phyloP scores from a whole-genome alignment of 2,329 filamentous ascomycete species.

The Xylariaceae sp. region DNA sequence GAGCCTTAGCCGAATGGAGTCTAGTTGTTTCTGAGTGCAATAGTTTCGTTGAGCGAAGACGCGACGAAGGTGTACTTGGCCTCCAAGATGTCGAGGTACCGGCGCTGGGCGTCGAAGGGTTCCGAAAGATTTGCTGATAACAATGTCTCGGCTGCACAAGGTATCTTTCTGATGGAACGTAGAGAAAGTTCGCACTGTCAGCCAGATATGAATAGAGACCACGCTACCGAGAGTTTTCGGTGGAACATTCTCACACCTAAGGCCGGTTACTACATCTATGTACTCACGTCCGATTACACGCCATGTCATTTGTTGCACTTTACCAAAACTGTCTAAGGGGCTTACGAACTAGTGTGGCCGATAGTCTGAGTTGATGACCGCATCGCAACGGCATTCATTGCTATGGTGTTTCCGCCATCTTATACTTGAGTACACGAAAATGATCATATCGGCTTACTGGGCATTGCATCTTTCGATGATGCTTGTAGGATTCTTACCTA shows the following conservation, averaged over 20 bases:
- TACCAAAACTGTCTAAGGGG: not conserved
- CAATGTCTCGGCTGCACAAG: not conserved
- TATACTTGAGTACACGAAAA: constrained; percentile 12
- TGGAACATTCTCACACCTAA: not conserved
- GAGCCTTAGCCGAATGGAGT: constrained; percentile 80
- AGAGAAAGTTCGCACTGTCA: not conserved
- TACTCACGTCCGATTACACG: not conserved
- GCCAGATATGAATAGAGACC: not conserved
- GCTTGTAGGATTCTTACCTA: not conserved
- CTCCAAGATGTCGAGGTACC: constrained; percentile 75
- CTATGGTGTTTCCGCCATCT: constrained; percentile 15
- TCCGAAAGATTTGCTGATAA: constrained; percentile 49
- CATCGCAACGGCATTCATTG: not conserved
- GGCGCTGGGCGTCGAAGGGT: constrained; percentile 67
- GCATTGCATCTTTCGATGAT: not conserved
- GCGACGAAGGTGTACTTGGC: constrained; percentile 72
- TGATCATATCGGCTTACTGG: not conserved
- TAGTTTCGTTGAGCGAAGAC: constrained; percentile 78
- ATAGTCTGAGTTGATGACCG: not conserved
- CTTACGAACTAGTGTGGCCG: not conserved
- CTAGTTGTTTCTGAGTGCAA: constrained; percentile 79
- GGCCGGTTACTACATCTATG: not conserved
- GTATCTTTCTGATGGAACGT: not conserved
- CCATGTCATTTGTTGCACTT: not conserved
- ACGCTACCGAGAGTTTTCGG: not conserved